Conservation (phyloP, 1,284 basidiomycete species). For the Chalciporus sp. region DNA sequence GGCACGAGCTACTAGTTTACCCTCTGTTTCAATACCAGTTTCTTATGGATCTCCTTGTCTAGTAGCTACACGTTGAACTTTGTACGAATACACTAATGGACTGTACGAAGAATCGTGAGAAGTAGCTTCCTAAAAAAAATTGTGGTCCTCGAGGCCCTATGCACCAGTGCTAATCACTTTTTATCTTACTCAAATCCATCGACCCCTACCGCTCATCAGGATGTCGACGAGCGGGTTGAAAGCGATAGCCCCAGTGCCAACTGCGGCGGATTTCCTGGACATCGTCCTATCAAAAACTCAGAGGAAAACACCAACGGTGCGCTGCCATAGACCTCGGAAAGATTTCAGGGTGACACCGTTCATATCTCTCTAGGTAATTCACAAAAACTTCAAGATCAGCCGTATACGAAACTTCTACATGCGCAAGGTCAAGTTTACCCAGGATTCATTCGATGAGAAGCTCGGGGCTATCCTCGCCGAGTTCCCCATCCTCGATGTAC, state of each 20-base stretch:
- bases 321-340: slow-evolving; percentile 2
- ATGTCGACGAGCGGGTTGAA: slow-evolving; percentile 92
- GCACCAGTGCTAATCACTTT: slow-evolving; percentile 4
- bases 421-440: slow-evolving; percentile 99
- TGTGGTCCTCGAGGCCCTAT: slow-evolving; percentile 2
- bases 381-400: slow-evolving; percentile 99
- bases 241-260: slow-evolving; percentile 96
- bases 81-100: slow-evolving; percentile 23
- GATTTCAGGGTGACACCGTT: slow-evolving; percentile 2
- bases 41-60: slow-evolving; percentile 25
- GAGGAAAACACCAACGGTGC: slow-evolving; percentile 94
- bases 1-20: slow-evolving; percentile 30
- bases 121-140: slow-evolving; percentile 11
- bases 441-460: slow-evolving; percentile 97
- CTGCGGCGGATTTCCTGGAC: slow-evolving; percentile 93
- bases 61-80: slow-evolving; percentile 20
- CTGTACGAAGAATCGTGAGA: slow-evolving; percentile 11
- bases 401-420: slow-evolving; percentile 95
- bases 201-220: slow-evolving; percentile 22
- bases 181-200: slow-evolving; percentile 9
- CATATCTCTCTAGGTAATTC: slow-evolving; percentile 68
- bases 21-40: slow-evolving; percentile 31
- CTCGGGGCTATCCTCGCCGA: slow-evolving; percentile 91
- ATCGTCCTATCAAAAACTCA: slow-evolving; percentile 94
- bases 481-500: slow-evolving; percentile 95